These are phyloP conservation scores for Waltiozyma sp. DNA, from an alignment of 1,139 yeast genomes.

Conservation along the genomic window DNA sequence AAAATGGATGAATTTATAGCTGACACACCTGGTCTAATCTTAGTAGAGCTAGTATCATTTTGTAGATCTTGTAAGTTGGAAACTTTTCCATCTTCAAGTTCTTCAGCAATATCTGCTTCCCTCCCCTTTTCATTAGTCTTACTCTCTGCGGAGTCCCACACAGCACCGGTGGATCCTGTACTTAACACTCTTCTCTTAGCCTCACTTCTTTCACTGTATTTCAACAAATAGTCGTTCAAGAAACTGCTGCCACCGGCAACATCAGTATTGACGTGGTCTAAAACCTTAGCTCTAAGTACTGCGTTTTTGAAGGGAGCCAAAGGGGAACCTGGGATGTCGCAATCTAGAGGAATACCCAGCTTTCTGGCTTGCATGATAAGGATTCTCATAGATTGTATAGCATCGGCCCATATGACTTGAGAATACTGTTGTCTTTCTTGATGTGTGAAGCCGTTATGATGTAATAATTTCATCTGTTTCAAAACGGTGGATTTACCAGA, in stretches of 20 bases:
- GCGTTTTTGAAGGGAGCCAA: slow-evolving; percentile 37
- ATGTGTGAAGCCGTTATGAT: slow-evolving; percentile 74
- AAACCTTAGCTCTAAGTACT: slow-evolving; percentile 45
- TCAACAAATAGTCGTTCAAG: slow-evolving; percentile 52
- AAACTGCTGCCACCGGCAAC: slow-evolving; percentile 59
- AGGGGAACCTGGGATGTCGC: slow-evolving; percentile 41
- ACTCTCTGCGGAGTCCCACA: slow-evolving; percentile 25
- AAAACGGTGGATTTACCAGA: slow-evolving; percentile 94
- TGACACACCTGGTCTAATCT: slow-evolving; percentile 18
- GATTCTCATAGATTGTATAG: slow-evolving; percentile 80
- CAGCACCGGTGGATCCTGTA: slow-evolving; percentile 43
- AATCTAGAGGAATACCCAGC: slow-evolving; percentile 46
- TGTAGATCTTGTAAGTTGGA: slow-evolving; percentile 1
- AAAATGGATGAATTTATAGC: slow-evolving; percentile 10
- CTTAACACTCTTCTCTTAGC: slow-evolving; percentile 39
- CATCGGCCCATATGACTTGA: slow-evolving; percentile 92
- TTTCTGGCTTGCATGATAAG: slow-evolving; percentile 63
- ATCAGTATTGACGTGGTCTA: slow-evolving; percentile 53
- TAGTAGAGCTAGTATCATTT: too few relatives aligned
- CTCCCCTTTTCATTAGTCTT: slow-evolving; percentile 2
- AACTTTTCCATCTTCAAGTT: slow-evolving; percentile 21
- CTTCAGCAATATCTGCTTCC: slow-evolving; percentile 17
- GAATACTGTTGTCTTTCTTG: slow-evolving; percentile 75
- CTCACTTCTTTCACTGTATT: slow-evolving; percentile 46
- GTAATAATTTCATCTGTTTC: slow-evolving; percentile 79